Evolutionary conservation across 2,329 filamentous ascomycete species (phyloP).

Genomic region (Sphaerulina vaccinii): DNA sequence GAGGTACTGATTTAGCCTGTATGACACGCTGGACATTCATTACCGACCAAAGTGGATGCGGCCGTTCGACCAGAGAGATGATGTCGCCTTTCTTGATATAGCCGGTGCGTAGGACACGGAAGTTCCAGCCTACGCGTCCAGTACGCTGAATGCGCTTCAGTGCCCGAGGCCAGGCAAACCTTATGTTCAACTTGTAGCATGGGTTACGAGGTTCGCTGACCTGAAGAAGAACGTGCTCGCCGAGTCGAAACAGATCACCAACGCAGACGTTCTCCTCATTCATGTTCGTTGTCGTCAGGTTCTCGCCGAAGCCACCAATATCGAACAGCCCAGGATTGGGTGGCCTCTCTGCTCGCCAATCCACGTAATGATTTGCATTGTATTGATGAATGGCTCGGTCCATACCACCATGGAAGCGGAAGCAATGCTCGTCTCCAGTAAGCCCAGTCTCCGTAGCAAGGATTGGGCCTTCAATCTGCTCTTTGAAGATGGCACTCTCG

Average conservation of each 20-base stretch:
- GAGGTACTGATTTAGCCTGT: conserved; percentile 55
- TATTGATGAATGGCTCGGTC: conserved; percentile 63
- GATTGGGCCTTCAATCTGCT: conserved; percentile 43
- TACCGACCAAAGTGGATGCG: conserved; percentile 61
- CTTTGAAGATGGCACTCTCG: conserved; percentile 39
- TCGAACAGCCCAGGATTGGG: conserved; percentile 49
- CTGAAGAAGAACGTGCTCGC: conserved; percentile 52
- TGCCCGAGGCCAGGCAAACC: conserved; percentile 44
- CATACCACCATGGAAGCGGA: conserved; percentile 58
- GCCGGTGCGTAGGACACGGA: conserved; percentile 39
- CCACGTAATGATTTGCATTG: conserved; percentile 56
- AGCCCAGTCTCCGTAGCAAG: conserved; percentile 51
- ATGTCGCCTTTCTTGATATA: conserved; percentile 56
- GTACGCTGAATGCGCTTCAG: conserved; percentile 17
- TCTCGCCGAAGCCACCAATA: conserved; percentile 61
- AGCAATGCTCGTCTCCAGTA: conserved; percentile 59
- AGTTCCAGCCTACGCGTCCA: conserved; percentile 20
- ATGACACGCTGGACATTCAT: conserved; percentile 54
- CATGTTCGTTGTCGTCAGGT: conserved; percentile 56
- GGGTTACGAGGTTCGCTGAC: conserved; percentile 61
- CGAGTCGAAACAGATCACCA: conserved; percentile 56
- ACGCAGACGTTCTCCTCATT: conserved; percentile 65
- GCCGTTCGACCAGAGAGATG: conserved; percentile 56
- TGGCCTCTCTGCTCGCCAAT: conserved; percentile 55
- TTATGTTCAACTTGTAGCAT: conserved; percentile 65